Evolutionary conservation across 2,329 filamentous ascomycete genomes (phyloP).

Genomic region (Claviceps lovelessii): DNA sequence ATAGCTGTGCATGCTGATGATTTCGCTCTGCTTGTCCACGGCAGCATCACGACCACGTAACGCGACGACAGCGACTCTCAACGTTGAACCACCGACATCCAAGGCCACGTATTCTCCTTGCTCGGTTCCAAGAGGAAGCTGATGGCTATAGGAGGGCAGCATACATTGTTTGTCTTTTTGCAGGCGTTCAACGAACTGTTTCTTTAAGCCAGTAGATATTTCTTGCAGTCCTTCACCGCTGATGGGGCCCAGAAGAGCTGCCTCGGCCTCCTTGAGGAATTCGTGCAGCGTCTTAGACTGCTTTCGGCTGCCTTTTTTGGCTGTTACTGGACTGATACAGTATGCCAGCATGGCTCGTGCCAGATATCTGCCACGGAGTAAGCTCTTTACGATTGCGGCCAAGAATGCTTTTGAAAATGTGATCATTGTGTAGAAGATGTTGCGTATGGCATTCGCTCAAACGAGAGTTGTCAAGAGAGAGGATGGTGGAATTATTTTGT

Average conservation of each 20-base stretch:
- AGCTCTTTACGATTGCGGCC: slow-evolving; percentile 40
- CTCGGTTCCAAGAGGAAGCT: slow-evolving; percentile 46
- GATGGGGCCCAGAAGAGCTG: slow-evolving; percentile 33
- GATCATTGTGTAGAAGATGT: slow-evolving; percentile 43
- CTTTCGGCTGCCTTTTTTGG: slow-evolving; percentile 15
- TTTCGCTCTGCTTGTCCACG: slow-evolving; percentile 29
- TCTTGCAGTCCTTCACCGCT: slow-evolving; percentile 28
- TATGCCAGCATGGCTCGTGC: slow-evolving; percentile 42
- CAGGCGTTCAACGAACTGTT: slow-evolving; percentile 40
- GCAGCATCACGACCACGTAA: slow-evolving; percentile 31
- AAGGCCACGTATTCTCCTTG: slow-evolving; percentile 45
- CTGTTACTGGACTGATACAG: slow-evolving; percentile 31
- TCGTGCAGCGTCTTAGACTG: slow-evolving; percentile 25
- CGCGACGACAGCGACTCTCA: slow-evolving; percentile 50
- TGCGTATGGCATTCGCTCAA: slow-evolving; percentile 28
- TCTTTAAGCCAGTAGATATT: slow-evolving; percentile 36
- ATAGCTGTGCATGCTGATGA: slow-evolving; percentile 41
- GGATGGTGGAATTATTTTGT: background rate
- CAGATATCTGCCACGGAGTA: slow-evolving; percentile 44
- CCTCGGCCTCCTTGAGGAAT: slow-evolving; percentile 44
- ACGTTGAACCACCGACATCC: slow-evolving; percentile 55
- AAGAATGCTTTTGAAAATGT: slow-evolving; percentile 39
- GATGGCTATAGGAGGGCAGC: slow-evolving; percentile 52
- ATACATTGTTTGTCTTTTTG: slow-evolving; percentile 41
- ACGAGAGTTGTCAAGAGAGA: slow-evolving; percentile 1